Conservation (phyloP, 306 rosid genomes). For the Pueraria montana region DNA sequence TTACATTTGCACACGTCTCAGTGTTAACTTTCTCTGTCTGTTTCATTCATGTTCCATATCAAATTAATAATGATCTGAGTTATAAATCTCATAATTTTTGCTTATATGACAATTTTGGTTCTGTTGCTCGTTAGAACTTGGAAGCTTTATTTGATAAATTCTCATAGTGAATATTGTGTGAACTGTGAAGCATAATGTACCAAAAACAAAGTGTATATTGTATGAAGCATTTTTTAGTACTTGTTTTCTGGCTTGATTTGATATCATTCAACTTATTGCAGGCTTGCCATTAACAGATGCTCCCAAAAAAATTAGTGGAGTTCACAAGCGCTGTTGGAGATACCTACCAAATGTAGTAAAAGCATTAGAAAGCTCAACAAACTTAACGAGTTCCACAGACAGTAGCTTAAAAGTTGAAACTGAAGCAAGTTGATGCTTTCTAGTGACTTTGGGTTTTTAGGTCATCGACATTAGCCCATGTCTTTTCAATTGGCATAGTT, state of each 20-base stretch:
- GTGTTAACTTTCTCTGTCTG: conserved; percentile 12
- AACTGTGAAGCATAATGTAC: conserved; percentile 11
- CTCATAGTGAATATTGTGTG: conserved; percentile 14
- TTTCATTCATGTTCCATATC: conserved; percentile 18
- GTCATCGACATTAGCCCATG: conserved; percentile 6
- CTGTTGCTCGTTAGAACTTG: conserved; percentile 13
- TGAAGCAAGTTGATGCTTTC: conserved; percentile 62
- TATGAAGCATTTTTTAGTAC: not conserved
- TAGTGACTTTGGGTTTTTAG: conserved; percentile 7
- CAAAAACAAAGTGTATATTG: not conserved
- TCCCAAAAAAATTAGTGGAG: conserved; percentile 95
- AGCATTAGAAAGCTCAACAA: conserved; percentile 54
- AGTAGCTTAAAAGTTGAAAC: conserved; percentile 60
- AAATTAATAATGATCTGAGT: not conserved
- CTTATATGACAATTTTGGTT: conserved; percentile 9
- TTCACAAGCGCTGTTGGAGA: conserved; percentile 98
- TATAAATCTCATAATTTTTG: conserved; percentile 14
- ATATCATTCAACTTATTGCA: conserved; percentile 49
- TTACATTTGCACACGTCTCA: not conserved
- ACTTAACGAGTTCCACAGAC: conserved; percentile 55
- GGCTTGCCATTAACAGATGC: conserved; percentile 75
- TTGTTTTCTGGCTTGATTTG: conserved; percentile 22
- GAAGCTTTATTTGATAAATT: conserved; percentile 18
- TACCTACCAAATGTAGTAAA: conserved; percentile 66
- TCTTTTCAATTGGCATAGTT: conserved; percentile 37